These are phyloP conservation scores for Rosa lucieae DNA, from an alignment of 306 rosid species.

Conservation along the genomic window DNA sequence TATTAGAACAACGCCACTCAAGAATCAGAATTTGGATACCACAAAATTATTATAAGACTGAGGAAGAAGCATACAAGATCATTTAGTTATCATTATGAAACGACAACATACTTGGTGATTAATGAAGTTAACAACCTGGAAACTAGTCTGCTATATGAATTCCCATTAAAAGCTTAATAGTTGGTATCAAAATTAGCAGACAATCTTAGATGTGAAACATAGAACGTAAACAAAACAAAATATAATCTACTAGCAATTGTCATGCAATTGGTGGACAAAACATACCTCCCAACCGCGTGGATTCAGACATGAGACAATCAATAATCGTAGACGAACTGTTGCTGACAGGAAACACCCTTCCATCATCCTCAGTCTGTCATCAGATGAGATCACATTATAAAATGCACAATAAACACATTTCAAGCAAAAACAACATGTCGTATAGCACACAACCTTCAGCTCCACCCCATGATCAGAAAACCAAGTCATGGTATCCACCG, in stretches of 20 bases:
- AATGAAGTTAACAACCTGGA: neutral
- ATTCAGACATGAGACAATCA: constrained; percentile 85
- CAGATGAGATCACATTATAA: constrained; percentile 32
- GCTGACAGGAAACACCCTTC: constrained; percentile 96
- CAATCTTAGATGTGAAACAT: neutral
- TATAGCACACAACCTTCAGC: constrained; percentile 62
- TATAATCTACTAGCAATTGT: neutral
- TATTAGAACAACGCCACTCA: constrained; percentile 1
- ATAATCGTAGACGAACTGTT: constrained; percentile 74
- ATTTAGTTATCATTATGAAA: neutral
- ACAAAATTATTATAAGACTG: neutral
- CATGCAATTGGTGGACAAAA: constrained; percentile 18
- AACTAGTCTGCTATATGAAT: neutral
- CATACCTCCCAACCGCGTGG: constrained; percentile 57
- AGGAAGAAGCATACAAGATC: neutral
- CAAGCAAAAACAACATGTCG: constrained; percentile 20
- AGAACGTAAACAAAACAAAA: neutral
- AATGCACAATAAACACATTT: constrained; percentile 1
- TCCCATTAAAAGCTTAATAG: neutral
- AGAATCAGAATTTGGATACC: constrained; percentile 3
- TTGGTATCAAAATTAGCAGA: neutral
- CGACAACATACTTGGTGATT: neutral
- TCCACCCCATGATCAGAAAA: constrained; percentile 85
- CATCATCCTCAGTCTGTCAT: constrained; percentile 81
- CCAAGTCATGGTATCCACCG: constrained; percentile 91